phyloP scores from a whole-genome alignment of 2,329 filamentous ascomycete species.

The Piedraia hortae region DNA sequence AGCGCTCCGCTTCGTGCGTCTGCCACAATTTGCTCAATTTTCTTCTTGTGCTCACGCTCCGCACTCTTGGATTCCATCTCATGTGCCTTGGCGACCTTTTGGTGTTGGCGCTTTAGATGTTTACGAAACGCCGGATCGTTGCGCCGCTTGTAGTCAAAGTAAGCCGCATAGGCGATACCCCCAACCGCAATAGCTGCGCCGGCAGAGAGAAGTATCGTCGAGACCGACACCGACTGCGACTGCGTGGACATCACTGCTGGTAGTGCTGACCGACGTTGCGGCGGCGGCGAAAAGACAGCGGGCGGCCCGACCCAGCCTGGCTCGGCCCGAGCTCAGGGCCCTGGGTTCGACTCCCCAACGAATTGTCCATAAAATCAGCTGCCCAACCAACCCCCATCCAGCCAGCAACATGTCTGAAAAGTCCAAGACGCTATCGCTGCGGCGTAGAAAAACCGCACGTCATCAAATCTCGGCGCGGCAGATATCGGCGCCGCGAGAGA shows the following conservation, averaged over 20 bases:
- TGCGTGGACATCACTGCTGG: not conserved
- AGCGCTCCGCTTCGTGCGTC: constrained; percentile 76
- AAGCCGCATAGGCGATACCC: constrained; percentile 34
- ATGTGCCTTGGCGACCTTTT: constrained; percentile 39
- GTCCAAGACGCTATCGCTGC: constrained; percentile 28
- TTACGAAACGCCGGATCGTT: constrained; percentile 35
- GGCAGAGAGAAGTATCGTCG: constrained; percentile 28
- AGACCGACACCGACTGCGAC: constrained; percentile 20
- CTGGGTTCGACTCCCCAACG: too few species aligned
- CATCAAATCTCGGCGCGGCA: constrained; percentile 33
- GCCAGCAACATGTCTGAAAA: constrained; percentile 19
- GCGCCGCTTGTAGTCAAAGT: constrained; percentile 38
- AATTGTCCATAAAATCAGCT: not conserved
- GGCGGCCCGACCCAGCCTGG: too few species aligned
- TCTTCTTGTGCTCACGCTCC: constrained; percentile 38
- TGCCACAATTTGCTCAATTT: constrained; percentile 48
- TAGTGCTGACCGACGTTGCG: not conserved
- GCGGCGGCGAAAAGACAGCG: too few species aligned
- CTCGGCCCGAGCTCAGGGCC: too few species aligned
- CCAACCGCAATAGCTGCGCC: constrained; percentile 31
- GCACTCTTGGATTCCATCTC: constrained; percentile 45
- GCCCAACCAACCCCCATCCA: not conserved
- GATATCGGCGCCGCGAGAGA: constrained; percentile 13
- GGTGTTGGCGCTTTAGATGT: constrained; percentile 43
- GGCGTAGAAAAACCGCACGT: constrained; percentile 29